Evolutionary conservation across 1,284 basidiomycete species (phyloP).

Genomic region (Trichosporon faecale): DNA sequence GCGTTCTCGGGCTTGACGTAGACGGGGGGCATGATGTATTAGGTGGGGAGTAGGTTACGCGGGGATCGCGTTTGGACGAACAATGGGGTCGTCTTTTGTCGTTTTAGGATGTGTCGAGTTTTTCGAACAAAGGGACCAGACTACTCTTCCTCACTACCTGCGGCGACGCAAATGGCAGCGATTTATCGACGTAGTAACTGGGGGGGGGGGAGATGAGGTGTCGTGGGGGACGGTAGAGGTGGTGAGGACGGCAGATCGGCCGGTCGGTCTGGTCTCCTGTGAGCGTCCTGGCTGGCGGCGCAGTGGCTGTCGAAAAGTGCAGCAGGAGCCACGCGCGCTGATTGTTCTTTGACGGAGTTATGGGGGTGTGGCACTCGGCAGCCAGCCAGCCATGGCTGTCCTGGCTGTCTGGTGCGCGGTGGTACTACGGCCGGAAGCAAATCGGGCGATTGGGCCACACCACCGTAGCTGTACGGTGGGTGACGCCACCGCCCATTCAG

Average conservation of each 20-base stretch:
- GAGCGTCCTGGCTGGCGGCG: background rate
- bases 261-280: background rate
- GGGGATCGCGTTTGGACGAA: slow-evolving; percentile 1
- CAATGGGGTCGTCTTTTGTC: slow-evolving; percentile 9
- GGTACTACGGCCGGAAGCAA: background rate
- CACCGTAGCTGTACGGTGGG: background rate
- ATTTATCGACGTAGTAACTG: slow-evolving; percentile 37
- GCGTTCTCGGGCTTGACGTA: slow-evolving; percentile 54
- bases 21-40: slow-evolving; percentile 46
- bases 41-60: slow-evolving; percentile 3
- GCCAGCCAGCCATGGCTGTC: background rate
- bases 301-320: slow-evolving; percentile 7
- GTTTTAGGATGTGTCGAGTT: slow-evolving; percentile 8
- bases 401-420: background rate
- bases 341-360: background rate
- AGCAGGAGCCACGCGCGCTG: background rate
- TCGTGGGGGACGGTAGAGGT: slow-evolving; percentile 14
- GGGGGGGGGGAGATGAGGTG: slow-evolving; percentile 13
- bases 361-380: background rate
- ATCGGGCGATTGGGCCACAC: background rate
- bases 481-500: background rate
- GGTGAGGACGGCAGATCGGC: slow-evolving; percentile 13
- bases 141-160: slow-evolving; percentile 39
- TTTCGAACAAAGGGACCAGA: slow-evolving; percentile 23
- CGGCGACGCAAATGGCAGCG: slow-evolving; percentile 25